Evolutionary conservation across 1,284 basidiomycete genomes (phyloP).

Genomic region (Rhodotorula sp.): DNA sequence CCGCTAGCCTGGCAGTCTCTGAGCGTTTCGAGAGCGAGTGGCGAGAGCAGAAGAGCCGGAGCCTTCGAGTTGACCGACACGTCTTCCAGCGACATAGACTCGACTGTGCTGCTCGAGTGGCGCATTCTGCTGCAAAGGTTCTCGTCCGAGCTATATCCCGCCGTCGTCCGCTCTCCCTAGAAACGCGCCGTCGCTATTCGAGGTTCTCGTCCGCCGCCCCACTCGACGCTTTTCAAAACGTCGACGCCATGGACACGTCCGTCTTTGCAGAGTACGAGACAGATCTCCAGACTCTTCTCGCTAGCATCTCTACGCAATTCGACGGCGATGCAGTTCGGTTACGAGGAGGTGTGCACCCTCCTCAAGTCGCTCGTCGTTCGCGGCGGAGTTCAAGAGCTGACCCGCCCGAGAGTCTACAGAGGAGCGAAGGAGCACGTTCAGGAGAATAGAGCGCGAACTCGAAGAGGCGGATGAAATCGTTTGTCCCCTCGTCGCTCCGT

Average conservation of each 20-base stretch:
- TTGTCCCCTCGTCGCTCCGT: constrained; percentile 39
- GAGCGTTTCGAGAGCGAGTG: too few species aligned
- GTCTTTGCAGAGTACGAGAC: constrained; percentile 37
- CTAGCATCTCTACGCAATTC: constrained; percentile 24
- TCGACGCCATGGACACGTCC: constrained; percentile 15
- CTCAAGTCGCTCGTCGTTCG: too few species aligned
- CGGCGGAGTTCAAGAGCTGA: neutral
- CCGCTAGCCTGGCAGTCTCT: too few species aligned
- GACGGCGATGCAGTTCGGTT: constrained; percentile 18
- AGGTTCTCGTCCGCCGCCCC: neutral
- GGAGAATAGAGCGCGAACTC: constrained; percentile 88
- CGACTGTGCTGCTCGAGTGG: too few species aligned
- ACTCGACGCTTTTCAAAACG: neutral
- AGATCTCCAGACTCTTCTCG: constrained; percentile 26
- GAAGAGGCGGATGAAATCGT: constrained; percentile 99
- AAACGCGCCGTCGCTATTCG: too few species aligned
- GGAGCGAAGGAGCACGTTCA: constrained; percentile 73
- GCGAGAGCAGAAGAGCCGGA: too few species aligned
- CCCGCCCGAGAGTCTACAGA: constrained; percentile 55
- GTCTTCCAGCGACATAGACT: too few species aligned
- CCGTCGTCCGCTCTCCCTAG: too few species aligned
- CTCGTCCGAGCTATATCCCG: too few species aligned
- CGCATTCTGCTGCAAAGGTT: too few species aligned
- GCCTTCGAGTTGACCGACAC: too few species aligned
- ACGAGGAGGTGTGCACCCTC: constrained; percentile 23